Base-by-base conservation (phyloP, 176 grass and related monocot species). In the Zizania latifolia region DNA sequence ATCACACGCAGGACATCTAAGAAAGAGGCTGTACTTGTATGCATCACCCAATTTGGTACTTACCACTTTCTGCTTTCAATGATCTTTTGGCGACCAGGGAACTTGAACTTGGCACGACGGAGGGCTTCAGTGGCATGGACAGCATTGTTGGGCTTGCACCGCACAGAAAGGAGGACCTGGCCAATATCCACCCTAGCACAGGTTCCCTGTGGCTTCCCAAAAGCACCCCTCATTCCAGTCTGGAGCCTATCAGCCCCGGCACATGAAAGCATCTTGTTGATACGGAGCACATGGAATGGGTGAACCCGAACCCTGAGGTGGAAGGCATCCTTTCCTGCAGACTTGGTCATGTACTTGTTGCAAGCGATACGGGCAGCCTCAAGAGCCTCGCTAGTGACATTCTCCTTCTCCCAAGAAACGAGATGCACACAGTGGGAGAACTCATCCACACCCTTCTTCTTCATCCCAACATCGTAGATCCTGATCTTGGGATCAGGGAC, bases 191-290 rank as follows among this genome's bases (percentile, higher is more conserved):
- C 88, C 35, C 91, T 75, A 50, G 87, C 87, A 4, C 91, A 93
- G 64, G 70, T 79, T 17, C 91, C 91, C 73, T 85, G 84, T 8
- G 91, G 87, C 73, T 93, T 90, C 28, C 91, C 91, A 11, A 93
- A 93, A 45, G 91, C 91, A 85, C 91, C 91, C 78, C 91, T 90
- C 93, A 96, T 96, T 33, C 92, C 84, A 28, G 84, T 96, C 83
- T 96, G 93, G 84, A 96, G 93, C 84, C 89, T 92, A 96, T 96
- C 89, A 70, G 84, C 86, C 77, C 93, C 93, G 0, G 93, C 89
- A 39, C 86, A 90, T 1, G 93, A 90, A 81, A 89, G 83, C 93
- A 90, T 96, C 86, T 92, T 92, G 78, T 92, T 87, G 81, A 90
- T 96, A 27, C 84, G 77, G 8, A 96, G 77, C 32, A 92, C 93